Base-by-base conservation (phyloP, 306 rosid genomes). In the Rosa rugosa region DNA sequence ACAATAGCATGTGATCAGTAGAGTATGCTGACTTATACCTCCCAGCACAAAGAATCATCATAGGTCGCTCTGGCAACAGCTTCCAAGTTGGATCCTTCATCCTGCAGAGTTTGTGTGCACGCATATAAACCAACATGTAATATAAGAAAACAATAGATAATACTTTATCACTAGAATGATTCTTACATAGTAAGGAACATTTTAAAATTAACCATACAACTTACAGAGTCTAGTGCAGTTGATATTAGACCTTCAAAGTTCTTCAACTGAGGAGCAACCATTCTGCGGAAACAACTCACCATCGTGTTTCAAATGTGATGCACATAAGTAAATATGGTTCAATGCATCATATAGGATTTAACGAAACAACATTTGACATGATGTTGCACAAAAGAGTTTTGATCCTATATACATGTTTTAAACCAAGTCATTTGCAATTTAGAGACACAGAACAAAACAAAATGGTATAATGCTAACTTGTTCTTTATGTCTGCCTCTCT, bases 401-500 rank as follows among this genome's bases (percentile, higher is more conserved):
- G 23, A 47, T 69, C 18, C 23, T 13, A 16, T 71, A 12, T 13
- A 66, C 12, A 36, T 51, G 47, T 8, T 27, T 41, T 14, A 40
- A 51, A 14, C 46, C 5, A 25, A 18, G 27, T 63, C 18, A 62
- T 27, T 25, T 27, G 41, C 68, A 62, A 27, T 12, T 62, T 27
- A 2, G 67, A 62, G 41, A 27, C 6, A 25, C 18, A 59, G 45
- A 27, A 51, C 22, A 41, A 4, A 34, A 56, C 53, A 67, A 71
- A 63, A 11, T 13, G 49, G 74, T 60, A 75, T 18, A 2, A 71
- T 9, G 50, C 56, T 45, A 77, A 91, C 93, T 82, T 87, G 79
- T 89, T 91, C 78, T 83, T 86, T 72, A 86, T 89, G 86, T 89
- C 96, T 62, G 91, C 91, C 79, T 91, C 96, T 79, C 93, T 89